phyloP scores from a whole-genome alignment of 257 asterid genomes.

The Catharanthus roseus region DNA sequence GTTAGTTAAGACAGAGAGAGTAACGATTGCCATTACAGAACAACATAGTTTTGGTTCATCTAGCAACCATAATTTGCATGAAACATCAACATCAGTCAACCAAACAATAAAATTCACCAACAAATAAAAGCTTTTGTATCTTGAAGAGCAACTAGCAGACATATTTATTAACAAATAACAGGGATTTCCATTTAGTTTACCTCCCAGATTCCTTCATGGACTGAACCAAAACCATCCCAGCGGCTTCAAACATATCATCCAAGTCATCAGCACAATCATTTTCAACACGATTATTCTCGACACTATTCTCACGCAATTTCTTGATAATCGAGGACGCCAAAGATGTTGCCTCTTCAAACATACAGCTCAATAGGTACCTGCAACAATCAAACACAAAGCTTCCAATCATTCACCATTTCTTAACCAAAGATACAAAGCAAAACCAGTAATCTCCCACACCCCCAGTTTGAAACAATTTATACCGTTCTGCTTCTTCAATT shows the following conservation, averaged over 20 bases:
- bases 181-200: conserved; percentile 27
- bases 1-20: background rate
- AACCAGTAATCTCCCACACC: background rate
- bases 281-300: conserved; percentile 10
- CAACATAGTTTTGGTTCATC: background rate
- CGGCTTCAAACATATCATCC: conserved; percentile 67
- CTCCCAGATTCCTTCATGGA: conserved; percentile 59
- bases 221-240: conserved; percentile 88
- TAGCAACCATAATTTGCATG: background rate
- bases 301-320: conserved; percentile 30
- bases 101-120: background rate
- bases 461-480: background rate
- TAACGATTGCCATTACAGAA: background rate
- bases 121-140: background rate
- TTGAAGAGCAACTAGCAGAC: background rate
- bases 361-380: conserved; percentile 69
- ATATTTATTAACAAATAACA: background rate
- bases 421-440: background rate
- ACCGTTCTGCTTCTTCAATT: conserved; percentile 6
- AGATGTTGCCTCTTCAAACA: conserved; percentile 62
- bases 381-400: conserved; percentile 3
- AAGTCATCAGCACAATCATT: conserved; percentile 31
- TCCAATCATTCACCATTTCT: background rate
- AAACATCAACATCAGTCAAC: background rate
- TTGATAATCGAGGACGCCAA: conserved; percentile 51